Conservation (phyloP, 768 basidiomycete genomes). For the Hygrophorus pudorinus region DNA sequence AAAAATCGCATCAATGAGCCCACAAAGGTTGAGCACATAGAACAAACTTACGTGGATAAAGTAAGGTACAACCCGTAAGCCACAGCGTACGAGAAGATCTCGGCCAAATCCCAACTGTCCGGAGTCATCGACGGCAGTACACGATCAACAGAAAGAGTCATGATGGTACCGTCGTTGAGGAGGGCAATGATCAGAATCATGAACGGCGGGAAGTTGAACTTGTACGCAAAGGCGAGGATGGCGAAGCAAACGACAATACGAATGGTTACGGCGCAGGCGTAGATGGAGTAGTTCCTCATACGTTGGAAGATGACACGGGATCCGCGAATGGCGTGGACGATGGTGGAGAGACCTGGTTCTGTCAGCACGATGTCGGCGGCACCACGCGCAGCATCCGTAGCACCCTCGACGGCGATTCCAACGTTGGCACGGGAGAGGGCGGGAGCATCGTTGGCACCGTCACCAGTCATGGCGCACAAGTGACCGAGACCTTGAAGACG, state of each 20-base stretch:
- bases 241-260: slow-evolving; percentile 98
- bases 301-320: slow-evolving; percentile 99
- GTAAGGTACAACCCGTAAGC: slow-evolving; percentile 95
- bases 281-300: slow-evolving; percentile 99
- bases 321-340: slow-evolving; percentile 96
- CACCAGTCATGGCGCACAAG: slow-evolving; percentile 98
- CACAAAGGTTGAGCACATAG: slow-evolving; percentile 2
- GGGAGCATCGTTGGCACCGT: slow-evolving; percentile 98
- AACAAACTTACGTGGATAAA: slow-evolving; percentile 65
- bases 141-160: slow-evolving; percentile 95
- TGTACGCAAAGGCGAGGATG: slow-evolving; percentile 90
- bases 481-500: slow-evolving; percentile 94
- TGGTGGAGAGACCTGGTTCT: slow-evolving; percentile 97
- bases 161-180: slow-evolving; percentile 97
- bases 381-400: slow-evolving; percentile 96
- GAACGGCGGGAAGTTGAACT: slow-evolving; percentile 99
- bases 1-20: slow-evolving; percentile 7
- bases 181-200: slow-evolving; percentile 98
- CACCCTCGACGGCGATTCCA: slow-evolving; percentile 99
- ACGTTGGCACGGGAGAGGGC: slow-evolving; percentile 98
- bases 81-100: slow-evolving; percentile 93
- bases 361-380: slow-evolving; percentile 98
- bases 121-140: slow-evolving; percentile 89
- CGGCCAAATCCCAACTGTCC: slow-evolving; percentile 91
- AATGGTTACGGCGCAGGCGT: slow-evolving; percentile 91